Conservation (phyloP, 805 yeast genomes). For the Isabelozyma pseudorhagii region DNA sequence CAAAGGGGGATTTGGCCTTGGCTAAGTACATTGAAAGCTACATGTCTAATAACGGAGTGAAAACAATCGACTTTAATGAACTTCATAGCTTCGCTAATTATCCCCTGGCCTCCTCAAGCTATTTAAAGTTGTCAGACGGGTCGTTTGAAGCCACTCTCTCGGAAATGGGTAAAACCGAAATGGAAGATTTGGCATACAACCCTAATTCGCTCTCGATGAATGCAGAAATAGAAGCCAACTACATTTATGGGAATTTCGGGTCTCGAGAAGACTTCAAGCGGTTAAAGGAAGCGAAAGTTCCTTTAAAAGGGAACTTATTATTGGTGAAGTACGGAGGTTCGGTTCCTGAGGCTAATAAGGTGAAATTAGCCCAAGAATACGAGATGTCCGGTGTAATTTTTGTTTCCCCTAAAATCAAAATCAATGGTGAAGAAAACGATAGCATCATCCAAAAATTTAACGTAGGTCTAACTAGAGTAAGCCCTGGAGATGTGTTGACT, state of each 20-base stretch:
- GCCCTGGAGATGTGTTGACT: conserved; percentile 75
- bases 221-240: conserved; percentile 52
- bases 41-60: conserved; percentile 56
- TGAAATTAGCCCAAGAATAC: conserved; percentile 46
- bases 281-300: conserved; percentile 35
- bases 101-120: conserved; percentile 41
- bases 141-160: conserved; percentile 37
- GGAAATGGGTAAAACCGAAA: conserved; percentile 27
- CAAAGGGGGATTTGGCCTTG: conserved; percentile 76
- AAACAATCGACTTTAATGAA: conserved; percentile 46
- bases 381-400: conserved; percentile 70
- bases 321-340: conserved; percentile 57
- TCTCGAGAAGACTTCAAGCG: conserved; percentile 47
- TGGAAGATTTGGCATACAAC: conserved; percentile 54
- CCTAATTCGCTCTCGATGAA: conserved; percentile 56
- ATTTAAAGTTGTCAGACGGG: conserved; percentile 27
- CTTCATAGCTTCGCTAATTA: conserved; percentile 61
- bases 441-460: conserved; percentile 52
- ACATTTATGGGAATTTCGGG: conserved; percentile 71
- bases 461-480: conserved; percentile 55
- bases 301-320: conserved; percentile 49
- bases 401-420: conserved; percentile 36
- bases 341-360: conserved; percentile 35
- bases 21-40: conserved; percentile 62
- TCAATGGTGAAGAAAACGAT: conserved; percentile 16